Evolutionary conservation across 78 protist genomes (phyloP), one percentile per base, ranked within the genome.

Genomic region (Emiliania huxleyi): DNA sequence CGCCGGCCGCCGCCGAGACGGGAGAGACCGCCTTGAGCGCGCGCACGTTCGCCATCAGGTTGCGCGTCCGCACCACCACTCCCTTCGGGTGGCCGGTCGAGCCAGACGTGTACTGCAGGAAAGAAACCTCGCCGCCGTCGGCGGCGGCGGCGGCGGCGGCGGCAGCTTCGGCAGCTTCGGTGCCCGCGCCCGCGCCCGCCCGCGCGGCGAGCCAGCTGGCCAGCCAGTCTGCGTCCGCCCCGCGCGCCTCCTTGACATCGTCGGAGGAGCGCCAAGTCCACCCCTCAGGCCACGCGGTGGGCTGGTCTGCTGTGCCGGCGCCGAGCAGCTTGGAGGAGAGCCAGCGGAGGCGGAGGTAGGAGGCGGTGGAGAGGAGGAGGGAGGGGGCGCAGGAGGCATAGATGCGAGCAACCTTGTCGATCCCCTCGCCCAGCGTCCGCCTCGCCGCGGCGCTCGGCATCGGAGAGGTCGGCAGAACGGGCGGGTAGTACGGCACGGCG

Each of bases 71-170:
- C n/a, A 84, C 69, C 33, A 1, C 1, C 44, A 84, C 62, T 8
- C 90, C 90, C 90, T 84, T 84, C 21, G 90, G 90, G 0, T 43
- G 38, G 2, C 69, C 90, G 21, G 52, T 84, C 37, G 44, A 33
- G 43, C 90, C 90, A 29, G 42, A 29, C 19, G 90, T 46, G 62
- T 46, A 84, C 90, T 84, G 90, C 43, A 46, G 42, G 23, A 84
- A 46, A 19, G 69, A 35, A 5, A 33, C 44, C 15, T 6, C 8
- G 44, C 23, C 44, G 44, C 87, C 37, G 22, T 18, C 2, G 0
- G 48, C n/a, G 21, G 19, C 42, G 26, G 40, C 2, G 18, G 25
- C 25, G 25, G 42, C n/a, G 40, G n/a, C 71, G 26, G 6, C 2
- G 29, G 3, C n/a, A n/a, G n/a, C n/a, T n/a, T n/a, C n/a, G n/a